A percentile compares a stretch with the other conserved stretches of the same genome.
Conservation (phyloP, 2,329 filamentous ascomycete genomes). For the Aspergillus arachidicola region DNA sequence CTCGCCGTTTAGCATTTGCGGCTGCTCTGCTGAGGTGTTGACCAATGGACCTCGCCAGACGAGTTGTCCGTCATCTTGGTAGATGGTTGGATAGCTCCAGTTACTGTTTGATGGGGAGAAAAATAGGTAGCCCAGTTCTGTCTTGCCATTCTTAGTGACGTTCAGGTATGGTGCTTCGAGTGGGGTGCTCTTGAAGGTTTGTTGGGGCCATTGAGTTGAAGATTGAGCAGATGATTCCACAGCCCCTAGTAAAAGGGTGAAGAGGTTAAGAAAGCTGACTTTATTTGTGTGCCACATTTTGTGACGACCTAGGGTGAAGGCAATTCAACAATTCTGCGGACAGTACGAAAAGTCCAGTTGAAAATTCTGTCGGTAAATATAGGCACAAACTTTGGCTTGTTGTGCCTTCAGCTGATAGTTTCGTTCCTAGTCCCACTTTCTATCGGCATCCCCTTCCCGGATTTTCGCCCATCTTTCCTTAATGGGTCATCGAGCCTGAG, state of each 20-base stretch:
- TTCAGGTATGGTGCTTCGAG: slow-evolving; percentile 21
- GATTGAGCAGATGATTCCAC: background rate
- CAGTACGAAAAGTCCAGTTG: background rate
- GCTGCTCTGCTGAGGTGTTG: slow-evolving; percentile 20
- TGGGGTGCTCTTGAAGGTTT: slow-evolving; percentile 20
- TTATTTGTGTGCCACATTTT: background rate
- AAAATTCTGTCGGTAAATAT: background rate
- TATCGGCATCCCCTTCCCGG: background rate
- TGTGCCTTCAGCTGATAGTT: background rate
- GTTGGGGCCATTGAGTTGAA: slow-evolving; percentile 19
- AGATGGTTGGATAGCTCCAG: slow-evolving; percentile 22
- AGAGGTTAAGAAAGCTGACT: background rate
- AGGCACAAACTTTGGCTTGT: background rate
- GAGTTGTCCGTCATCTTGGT: slow-evolving; percentile 28
- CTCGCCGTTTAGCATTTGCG: slow-evolving; percentile 23
- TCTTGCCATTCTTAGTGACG: slow-evolving; percentile 27
- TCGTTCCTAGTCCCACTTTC: background rate
- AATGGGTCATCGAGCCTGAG: background rate
- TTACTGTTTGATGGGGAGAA: slow-evolving; percentile 13
- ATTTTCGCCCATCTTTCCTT: background rate
- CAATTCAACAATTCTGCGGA: background rate
- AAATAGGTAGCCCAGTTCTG: slow-evolving; percentile 28
- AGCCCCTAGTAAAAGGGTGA: background rate
- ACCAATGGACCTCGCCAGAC: slow-evolving; percentile 27
- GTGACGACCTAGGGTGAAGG: background rate